Conservation (phyloP, 495 filamentous ascomycete species). For the Penicillium coprophilum region DNA sequence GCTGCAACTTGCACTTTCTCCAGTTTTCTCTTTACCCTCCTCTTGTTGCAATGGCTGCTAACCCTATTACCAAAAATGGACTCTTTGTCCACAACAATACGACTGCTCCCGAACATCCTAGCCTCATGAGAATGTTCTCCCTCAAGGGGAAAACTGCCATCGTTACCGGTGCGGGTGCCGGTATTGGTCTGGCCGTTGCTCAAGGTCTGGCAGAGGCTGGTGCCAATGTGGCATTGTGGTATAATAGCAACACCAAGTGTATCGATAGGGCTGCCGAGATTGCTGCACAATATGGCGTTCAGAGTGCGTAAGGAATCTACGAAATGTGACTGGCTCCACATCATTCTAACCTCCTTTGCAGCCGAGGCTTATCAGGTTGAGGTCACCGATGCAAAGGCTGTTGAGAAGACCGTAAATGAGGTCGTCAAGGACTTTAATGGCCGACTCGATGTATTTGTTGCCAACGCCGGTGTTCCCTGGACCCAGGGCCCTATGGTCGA, state of each 20-base stretch:
- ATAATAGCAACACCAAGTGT: conserved; percentile 73
- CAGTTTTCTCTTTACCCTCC: background rate
- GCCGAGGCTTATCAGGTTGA: conserved; percentile 77
- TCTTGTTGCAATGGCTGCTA: conserved; percentile 34
- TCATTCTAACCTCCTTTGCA: conserved; percentile 29
- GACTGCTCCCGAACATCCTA: conserved; percentile 55
- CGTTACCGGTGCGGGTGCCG: conserved; percentile 76
- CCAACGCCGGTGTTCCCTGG: conserved; percentile 78
- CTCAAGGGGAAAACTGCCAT: conserved; percentile 82
- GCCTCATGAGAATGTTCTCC: conserved; percentile 77
- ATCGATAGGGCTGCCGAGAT: conserved; percentile 69
- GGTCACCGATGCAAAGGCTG: conserved; percentile 57
- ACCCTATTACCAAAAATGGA: conserved; percentile 42
- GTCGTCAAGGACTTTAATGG: conserved; percentile 69
- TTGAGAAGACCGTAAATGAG: conserved; percentile 55
- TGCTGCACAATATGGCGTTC: conserved; percentile 73
- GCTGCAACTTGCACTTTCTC: background rate
- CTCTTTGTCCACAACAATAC: conserved; percentile 63
- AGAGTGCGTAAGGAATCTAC: conserved; percentile 52
- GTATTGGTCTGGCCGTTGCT: conserved; percentile 79
- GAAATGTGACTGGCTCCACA: background rate
- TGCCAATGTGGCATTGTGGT: conserved; percentile 87
- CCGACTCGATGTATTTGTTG: conserved; percentile 76
- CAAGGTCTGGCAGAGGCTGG: conserved; percentile 78
- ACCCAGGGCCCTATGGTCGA: conserved; percentile 67